A percentile compares a stretch with the other conserved stretches of the same genome.
These are phyloP conservation scores for peach (Prunus persica) DNA, from an alignment of 306 rosid genomes.

Conservation along the genomic window Prunus_persica_NCBIv2 NC_034013.1:9726501-9727000, in stretches of 20 bases:
- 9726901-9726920: no score
- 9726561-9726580: not conserved
- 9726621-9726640: no score
- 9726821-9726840: conserved; percentile 25
- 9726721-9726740: not conserved
- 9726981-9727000: conserved; percentile 24
- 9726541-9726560: not conserved
- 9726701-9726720: not conserved
- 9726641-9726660: no score
- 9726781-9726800: conserved; percentile 31
- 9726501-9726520: no score
- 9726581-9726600: no score
- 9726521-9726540: not conserved
- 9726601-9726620: no score
- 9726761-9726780: conserved; percentile 5
- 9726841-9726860: conserved; percentile 20
- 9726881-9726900: no score
- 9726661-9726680: no score
- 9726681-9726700: no score
- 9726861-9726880: not conserved
- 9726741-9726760: not conserved
- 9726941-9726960: conserved; percentile 53
- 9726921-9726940: conserved; percentile 23
- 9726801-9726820: not conserved
- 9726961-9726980: conserved; percentile 27